Conservation (phyloP, 2,329 filamentous ascomycete genomes). For the Trichoderma endophyticum region DNA sequence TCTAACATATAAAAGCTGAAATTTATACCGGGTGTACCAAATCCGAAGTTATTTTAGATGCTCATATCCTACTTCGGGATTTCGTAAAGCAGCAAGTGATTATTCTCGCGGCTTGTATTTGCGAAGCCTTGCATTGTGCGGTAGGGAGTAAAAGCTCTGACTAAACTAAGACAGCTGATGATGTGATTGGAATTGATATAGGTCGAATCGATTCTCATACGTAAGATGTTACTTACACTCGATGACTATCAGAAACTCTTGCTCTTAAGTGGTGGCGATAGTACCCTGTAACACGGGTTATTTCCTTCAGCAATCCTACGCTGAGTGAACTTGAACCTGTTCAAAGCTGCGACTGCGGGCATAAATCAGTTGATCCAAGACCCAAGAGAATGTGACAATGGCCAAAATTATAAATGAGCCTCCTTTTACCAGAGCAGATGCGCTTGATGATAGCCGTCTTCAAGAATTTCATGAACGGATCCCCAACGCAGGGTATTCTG, state of each 20-base stretch:
- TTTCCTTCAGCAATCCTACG: not conserved
- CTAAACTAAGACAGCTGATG: too few relatives aligned
- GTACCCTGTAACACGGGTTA: not conserved
- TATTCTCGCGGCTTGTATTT: not conserved
- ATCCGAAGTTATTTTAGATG: not conserved
- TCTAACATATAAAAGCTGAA: too few relatives aligned
- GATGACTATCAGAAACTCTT: not conserved
- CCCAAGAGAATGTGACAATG: not conserved
- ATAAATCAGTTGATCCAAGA: not conserved
- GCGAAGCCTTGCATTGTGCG: not conserved
- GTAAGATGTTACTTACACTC: too few relatives aligned
- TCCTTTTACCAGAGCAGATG: not conserved
- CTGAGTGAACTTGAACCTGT: not conserved
- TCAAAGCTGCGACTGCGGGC: not conserved
- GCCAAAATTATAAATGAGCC: not conserved
- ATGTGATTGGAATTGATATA: too few relatives aligned
- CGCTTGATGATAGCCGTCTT: not conserved
- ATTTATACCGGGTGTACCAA: rapidly evolving
- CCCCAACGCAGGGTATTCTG: not conserved
- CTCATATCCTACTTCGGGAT: not conserved
- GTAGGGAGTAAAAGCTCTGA: too few relatives aligned
- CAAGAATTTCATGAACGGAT: not conserved
- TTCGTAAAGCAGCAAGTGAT: not conserved
- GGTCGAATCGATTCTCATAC: too few relatives aligned
- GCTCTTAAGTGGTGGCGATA: not conserved